Evolutionary conservation across 2,329 filamentous ascomycete species (phyloP), one percentile per base, ranked within the genome.

Genomic region (Ceratocystis alfenasii): DNA sequence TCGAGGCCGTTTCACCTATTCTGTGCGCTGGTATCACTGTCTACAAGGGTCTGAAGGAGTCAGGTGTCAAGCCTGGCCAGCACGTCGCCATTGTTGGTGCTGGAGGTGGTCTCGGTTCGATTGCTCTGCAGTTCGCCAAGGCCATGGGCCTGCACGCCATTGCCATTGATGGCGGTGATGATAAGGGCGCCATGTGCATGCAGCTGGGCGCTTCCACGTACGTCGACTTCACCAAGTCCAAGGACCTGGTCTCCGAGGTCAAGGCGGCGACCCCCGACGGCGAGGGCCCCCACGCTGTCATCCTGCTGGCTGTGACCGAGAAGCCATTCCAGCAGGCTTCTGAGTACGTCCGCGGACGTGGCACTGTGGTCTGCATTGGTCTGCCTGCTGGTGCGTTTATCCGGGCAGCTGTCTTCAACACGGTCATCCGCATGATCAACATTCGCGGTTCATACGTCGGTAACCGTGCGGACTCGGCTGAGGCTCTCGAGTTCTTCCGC

Each of bases 381-480:
- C 80, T 96, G 30, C 93, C 93, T 4, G 87, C 89, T 46, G 81
- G 86, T 69, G 91, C 92, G 1, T 88, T 81, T 76, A 82, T 96
- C 69, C 83, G 83, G 71, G 91, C 92, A 1, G 89, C 90, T 48
- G 91, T 96, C 65, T 96, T 96, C 75, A 87, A 92, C 73, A 90
- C 88, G 6, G 93, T 96, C 69, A 81, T 93, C 73, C 79, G 87
- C 77, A 96, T 96, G 90, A 86, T 96, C 78, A 86, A 77, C 72
- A 96, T 97, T 81, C 89, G 89, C 80, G 92, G 92, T 68, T 90
- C 86, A 71, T 96, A 96, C 74, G 93, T 97, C 70, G 93, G 93
- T 67, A 96, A 95, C 80, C 84, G 93, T 70, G 86, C 88, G 74
- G 93, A 97, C 74, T 87, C 86, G 0, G 83, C 86, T 64, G 93